Base-by-base conservation (phyloP, 169 alveolate species). In the Perkinsus olseni region DNA sequence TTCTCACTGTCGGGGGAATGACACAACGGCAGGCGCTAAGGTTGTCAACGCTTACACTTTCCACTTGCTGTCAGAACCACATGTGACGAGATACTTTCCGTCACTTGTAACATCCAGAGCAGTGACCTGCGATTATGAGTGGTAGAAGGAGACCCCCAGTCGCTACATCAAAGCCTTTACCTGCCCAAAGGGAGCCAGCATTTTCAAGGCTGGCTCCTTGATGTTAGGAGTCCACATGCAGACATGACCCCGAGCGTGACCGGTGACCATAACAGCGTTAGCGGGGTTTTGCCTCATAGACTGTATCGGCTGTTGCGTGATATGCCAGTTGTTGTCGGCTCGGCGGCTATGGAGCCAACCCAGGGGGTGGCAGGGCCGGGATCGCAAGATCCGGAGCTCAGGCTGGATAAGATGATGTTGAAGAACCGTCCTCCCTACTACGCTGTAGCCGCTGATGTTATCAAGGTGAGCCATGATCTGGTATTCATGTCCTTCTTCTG, bases 171-270 rank as follows among this genome's bases (percentile, higher is more conserved):
- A 74, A 28, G 91, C 91, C 28, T 91, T 91, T 48, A 94, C 95
- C 50, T 38, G 39, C 38, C 96, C 96, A 0, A 62, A 91, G 93
- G 93, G 96, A 11, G 94, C 91, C 31, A 93, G 62, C 91, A 94
- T 38, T 91, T 94, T 92, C 91, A 91, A 94, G 0, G 93, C 95
- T 39, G 96, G 96, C 96, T 93, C 94, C 48, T 74, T 91, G 39
- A 95, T 39, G 93, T 94, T 98, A 28, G 99, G 99, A 0, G 99
- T 96, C 98, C 99, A 98, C 96, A 98, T 96, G 50, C 98, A 94
- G 0, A 98, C 98, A 28, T 96, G 95, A 51, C 99, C 99, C 91
- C 95, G 96, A 38, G 96, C 94, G 93, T 98, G 99, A 10, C 99
- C 99, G 39, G 96, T 94, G 82, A 95, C 96, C 90, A 97, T 94